Evolutionary conservation across 495 filamentous ascomycete genomes (phyloP), one percentile per base, ranked within the genome.

Genomic region (Tuber magnatum): DNA sequence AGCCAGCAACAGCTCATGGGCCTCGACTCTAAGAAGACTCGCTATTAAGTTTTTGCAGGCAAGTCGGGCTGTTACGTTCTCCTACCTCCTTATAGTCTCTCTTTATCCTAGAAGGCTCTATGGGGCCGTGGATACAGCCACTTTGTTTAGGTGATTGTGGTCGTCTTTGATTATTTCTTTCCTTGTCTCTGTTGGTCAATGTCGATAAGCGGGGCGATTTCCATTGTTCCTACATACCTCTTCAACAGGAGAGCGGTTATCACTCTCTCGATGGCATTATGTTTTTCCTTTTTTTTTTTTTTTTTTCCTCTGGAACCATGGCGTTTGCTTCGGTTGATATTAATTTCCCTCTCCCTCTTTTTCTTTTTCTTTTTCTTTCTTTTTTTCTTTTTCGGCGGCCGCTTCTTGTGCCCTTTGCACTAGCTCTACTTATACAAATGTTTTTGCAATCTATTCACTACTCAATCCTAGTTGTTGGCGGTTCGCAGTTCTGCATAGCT

Each of bases 21-120:
- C 16, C 73, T 79, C 61, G 77, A 79, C 32, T 75, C 75, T 68
- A 79, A 79, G 75, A 79, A 79, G 46, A 61, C 77, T 42, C 77
- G 77, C 1, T 79, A 79, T 51, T 79, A 68, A 70, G 61, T 6
- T 65, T 32, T 61, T 65, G 56, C 0, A 35, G 18, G 28, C 28
- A 35, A 65, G 56, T 65, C 5, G 2, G 12, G 28, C 28, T 18
- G 7, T 65, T 65, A 20, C 0, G 28, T 35, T 65, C 56, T 16
- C 14, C 14, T 14, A 65, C 28, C 14, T 32, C 56, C 56, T 28
- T 35, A 65, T 65, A 35, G 14, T 18, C 56, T 35, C 56, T 35
- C 56, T 18, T 65, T 65, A 35, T 20, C 3, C 28, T 35, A 7
- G 28, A 32, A 35, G 56, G 28, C 12, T 65, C 32, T 35, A 35